A percentile compares a stretch with the other conserved stretches of the same genome.
phyloP scores from a whole-genome alignment of 2,329 filamentous ascomycete species.

The Ascochyta rabiei region DNA sequence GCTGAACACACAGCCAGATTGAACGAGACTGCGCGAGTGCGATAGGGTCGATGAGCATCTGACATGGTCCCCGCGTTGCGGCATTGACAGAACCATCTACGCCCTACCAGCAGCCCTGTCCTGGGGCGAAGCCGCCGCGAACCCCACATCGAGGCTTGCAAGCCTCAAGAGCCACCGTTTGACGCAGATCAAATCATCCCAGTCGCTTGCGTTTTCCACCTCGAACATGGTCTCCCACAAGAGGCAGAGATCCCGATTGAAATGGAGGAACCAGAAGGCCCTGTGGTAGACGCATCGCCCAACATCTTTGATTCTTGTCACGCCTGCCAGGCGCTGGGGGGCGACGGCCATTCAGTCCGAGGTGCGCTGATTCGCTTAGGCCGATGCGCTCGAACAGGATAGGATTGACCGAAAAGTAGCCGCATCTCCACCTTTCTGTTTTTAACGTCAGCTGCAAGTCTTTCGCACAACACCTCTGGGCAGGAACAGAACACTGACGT shows the following conservation, averaged over 20 bases:
- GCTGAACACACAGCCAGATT: neutral
- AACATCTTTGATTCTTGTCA: constrained; percentile 17
- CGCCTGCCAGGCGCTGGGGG: neutral
- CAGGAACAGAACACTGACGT: constrained; percentile 11
- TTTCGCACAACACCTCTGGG: constrained; percentile 23
- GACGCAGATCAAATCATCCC: neutral
- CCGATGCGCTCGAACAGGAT: constrained; percentile 8
- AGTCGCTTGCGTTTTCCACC: neutral
- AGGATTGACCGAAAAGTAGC: constrained; percentile 29
- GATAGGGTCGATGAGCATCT: neutral
- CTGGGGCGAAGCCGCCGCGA: too few relatives aligned
- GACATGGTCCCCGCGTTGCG: too few relatives aligned
- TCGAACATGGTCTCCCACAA: neutral
- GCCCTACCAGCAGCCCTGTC: neutral
- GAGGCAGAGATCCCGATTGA: constrained; percentile 6
- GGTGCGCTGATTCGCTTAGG: constrained; percentile 1
- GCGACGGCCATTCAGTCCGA: constrained; percentile 1
- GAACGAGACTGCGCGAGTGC: neutral
- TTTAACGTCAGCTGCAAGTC: constrained; percentile 34
- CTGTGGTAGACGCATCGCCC: constrained; percentile 2
- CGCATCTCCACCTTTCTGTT: constrained; percentile 37
- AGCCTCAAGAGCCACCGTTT: neutral
- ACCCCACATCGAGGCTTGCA: neutral
- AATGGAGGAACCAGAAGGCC: constrained; percentile 12
- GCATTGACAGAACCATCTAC: neutral